Base-by-base conservation (phyloP, 129 eudicot genomes). In the Pittosporum tobira region DNA sequence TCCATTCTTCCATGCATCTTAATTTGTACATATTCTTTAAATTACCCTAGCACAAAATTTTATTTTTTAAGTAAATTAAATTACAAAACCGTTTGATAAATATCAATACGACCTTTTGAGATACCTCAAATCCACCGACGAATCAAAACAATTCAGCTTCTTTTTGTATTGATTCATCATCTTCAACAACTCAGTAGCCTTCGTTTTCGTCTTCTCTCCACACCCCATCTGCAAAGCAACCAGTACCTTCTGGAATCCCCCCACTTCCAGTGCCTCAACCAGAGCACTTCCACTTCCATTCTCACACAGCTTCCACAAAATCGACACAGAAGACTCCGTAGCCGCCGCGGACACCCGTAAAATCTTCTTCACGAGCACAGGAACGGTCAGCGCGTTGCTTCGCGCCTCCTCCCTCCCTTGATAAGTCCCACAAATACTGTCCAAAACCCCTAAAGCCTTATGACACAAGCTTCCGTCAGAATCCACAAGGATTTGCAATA, bases 181-280 rank as follows among this genome's bases (percentile, higher is more conserved):
- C 69, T 87, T 93, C 71, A 93, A 54, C 73, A 93, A 71, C 70
- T 87, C 90, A 50, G 91, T 93, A 24, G 77, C 91, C 66, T 77
- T 81, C 78, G 74, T 65, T 66, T 93, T 93, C 2, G 84, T 80
- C 44, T 66, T 67, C 53, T 79, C 96, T 27, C 77, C 82, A 67
- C 86, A 78, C 23, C 90, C 94, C 57, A 93, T 79, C 43, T 93
- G 99, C 57, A 93, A 68, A 71, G 88, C 80, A 11, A 93, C 74
- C 80, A 93, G 52, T 1, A 93, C 73, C 76, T 93, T 93, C 59
- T 84, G 94, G 58, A 93, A 93, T 16, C 80, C 96, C 11, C 99
- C 96, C 30, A 77, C 75, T 28, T 75, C 77, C 59, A 93, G 62
- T 22, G 91, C 96, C 46, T 87, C 96, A 5, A 79, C 72, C 64